Conservation (phyloP, 2,329 filamentous ascomycete species). For the Keithomyces neogunnii region DNA sequence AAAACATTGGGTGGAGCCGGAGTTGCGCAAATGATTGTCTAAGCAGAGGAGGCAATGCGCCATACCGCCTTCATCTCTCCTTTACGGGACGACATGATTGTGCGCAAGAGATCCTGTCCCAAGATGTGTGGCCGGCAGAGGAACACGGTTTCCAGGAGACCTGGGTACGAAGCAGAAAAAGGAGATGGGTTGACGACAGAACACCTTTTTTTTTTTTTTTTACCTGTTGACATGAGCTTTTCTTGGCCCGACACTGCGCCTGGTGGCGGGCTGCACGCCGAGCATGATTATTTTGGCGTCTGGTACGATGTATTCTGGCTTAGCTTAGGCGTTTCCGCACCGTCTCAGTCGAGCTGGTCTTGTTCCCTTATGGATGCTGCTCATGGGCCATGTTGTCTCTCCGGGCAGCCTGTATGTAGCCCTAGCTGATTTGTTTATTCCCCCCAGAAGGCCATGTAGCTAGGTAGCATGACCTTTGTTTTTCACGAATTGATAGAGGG, state of each 20-base stretch:
- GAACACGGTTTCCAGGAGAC: not conserved
- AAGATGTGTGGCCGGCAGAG: not conserved
- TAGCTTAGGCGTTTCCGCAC: slow-evolving; percentile 8
- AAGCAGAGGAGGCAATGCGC: slow-evolving; percentile 16
- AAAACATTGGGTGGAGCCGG: slow-evolving; percentile 93
- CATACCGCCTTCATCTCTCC: not conserved
- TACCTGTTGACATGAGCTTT: not conserved
- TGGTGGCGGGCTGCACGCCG: slow-evolving; percentile 10
- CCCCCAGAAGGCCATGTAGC: not conserved
- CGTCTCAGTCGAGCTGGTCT: not conserved
- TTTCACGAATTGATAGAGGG: not conserved
- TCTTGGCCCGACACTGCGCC: not conserved
- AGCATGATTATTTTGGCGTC: slow-evolving; percentile 20
- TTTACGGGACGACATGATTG: not conserved
- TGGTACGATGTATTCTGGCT: slow-evolving; percentile 19
- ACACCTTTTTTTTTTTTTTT: not conserved
- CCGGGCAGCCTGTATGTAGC: not conserved
- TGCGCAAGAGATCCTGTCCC: not conserved
- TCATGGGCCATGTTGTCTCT: not conserved
- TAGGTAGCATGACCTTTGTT: slow-evolving; percentile 1
- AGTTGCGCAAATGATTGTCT: slow-evolving; percentile 97
- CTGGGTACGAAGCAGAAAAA: not conserved
- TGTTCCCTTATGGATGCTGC: not conserved
- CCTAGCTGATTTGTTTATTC: slow-evolving; percentile 1
- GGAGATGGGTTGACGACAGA: not conserved